These are phyloP conservation scores for Fusarium transvaalense DNA, from an alignment of 2,329 filamentous ascomycete species.

Conservation along the genomic window DNA sequence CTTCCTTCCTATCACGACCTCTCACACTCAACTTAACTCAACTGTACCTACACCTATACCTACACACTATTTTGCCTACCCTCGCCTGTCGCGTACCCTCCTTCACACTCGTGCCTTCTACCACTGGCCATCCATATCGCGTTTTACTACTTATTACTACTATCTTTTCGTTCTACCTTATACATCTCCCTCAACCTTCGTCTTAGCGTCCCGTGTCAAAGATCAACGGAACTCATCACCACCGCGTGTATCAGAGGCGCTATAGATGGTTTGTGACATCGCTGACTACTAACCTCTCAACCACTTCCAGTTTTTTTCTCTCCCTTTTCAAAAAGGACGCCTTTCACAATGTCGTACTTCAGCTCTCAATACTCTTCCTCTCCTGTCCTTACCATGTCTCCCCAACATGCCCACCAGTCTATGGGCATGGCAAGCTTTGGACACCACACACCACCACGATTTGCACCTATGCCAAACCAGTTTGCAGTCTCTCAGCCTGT, in stretches of 20 bases:
- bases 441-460: conserved; percentile 45
- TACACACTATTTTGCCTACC: conserved; percentile 8
- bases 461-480: conserved; percentile 40
- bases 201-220: conserved; percentile 17
- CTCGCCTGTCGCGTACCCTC: conserved; percentile 22
- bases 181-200: conserved; percentile 1
- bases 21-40: not conserved
- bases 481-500: conserved; percentile 48
- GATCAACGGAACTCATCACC: conserved; percentile 27
- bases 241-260: conserved; percentile 32
- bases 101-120: conserved; percentile 28
- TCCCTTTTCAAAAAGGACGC: conserved; percentile 20
- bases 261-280: conserved; percentile 51
- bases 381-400: conserved; percentile 59
- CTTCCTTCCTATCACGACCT: conserved; percentile 12
- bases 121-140: conserved; percentile 19
- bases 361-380: conserved; percentile 58
- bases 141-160: conserved; percentile 23
- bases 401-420: conserved; percentile 53
- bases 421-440: conserved; percentile 51
- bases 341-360: conserved; percentile 59
- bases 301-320: conserved; percentile 39
- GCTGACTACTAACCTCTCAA: conserved; percentile 50
- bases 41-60: conserved; percentile 3
- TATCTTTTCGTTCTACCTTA: conserved; percentile 9